Base-by-base conservation (phyloP, 768 basidiomycete genomes). In the Rhizopogon salebrosus region DNA sequence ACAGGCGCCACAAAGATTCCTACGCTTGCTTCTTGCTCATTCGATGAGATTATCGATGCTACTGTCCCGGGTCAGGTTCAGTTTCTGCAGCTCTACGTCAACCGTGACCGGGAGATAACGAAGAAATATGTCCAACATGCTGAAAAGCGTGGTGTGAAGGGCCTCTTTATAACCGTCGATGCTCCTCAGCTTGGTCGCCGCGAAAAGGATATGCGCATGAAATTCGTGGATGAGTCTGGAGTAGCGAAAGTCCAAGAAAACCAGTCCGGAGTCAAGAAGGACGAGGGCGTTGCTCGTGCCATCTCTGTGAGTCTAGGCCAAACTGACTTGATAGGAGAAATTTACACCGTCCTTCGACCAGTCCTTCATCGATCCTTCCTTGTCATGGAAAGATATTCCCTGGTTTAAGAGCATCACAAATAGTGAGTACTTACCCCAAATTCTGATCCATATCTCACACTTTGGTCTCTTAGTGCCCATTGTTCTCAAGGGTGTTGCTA, bases 191-290 rank as follows among this genome's bases (percentile, higher is more conserved):
- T 98, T 9, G 95, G 95, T 40, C 82, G 94, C 11, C 80, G 95
- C 54, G 94, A 95, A 67, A 94, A 95, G 54, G 95, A 98, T 64
- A 98, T 98, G 94, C 79, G 95, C 23, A 89, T 89, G 84, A 95
- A 93, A 65, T 98, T 98, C 55, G 87, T 85, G 36, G 68, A 70
- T 29, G 68, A 69, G 6, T 70, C 68, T n/a, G 67, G 70, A 39
- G 67, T 68, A 20, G 64, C 57, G n/a, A 80, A 80, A 64, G 43
- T 46, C 14, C 43, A 46, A 22, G 72, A 71, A n/a, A 69, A 70
- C 11, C 67, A 74, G 14, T 74, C 75, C 26, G 72, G 70, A 26
- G 82, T 94, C 40, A 85, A 94, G 62, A 82, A 89, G 39, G 84
- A 88, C 49, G 90, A 97, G 65, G 95, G 95, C 31, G 95, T 92